These are phyloP conservation scores for Streptanthus diversifolius DNA, from an alignment of 345 rosid species.

Conservation along the genomic window DNA sequence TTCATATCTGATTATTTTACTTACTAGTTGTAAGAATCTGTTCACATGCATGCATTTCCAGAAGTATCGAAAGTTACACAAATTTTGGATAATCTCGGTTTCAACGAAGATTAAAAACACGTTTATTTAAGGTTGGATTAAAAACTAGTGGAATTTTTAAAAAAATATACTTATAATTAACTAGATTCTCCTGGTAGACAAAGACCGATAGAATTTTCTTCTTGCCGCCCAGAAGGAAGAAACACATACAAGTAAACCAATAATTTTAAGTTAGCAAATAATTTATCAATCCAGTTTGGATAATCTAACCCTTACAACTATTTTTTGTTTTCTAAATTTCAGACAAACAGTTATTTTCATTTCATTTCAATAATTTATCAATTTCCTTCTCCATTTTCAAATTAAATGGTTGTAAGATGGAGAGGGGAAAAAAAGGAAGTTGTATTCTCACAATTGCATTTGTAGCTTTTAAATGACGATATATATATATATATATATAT, in stretches of 20 bases:
- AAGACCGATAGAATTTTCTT: slow-evolving; percentile 1
- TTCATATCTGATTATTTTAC: background rate
- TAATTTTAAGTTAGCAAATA: background rate
- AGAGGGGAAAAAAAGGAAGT: background rate
- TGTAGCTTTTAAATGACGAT: background rate
- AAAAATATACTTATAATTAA: no score
- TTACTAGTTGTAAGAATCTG: background rate
- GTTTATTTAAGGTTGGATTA: background rate
- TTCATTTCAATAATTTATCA: no score
- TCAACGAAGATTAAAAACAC: background rate
- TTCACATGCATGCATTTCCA: slow-evolving; percentile 10
- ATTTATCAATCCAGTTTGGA: background rate
- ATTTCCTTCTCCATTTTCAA: no score
- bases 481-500: no score
- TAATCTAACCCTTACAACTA: background rate
- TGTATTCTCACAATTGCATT: background rate
- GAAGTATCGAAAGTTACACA: background rate
- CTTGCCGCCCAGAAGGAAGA: background rate
- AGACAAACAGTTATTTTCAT: background rate
- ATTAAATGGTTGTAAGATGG: background rate
- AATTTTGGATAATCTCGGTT: slow-evolving; percentile 1
- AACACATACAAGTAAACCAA: background rate
- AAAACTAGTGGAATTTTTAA: background rate
- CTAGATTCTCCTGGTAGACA: slow-evolving; percentile 19
- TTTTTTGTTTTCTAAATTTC: background rate